Conservation (phyloP, 306 rosid species). For the Luffa acutangula region DNA sequence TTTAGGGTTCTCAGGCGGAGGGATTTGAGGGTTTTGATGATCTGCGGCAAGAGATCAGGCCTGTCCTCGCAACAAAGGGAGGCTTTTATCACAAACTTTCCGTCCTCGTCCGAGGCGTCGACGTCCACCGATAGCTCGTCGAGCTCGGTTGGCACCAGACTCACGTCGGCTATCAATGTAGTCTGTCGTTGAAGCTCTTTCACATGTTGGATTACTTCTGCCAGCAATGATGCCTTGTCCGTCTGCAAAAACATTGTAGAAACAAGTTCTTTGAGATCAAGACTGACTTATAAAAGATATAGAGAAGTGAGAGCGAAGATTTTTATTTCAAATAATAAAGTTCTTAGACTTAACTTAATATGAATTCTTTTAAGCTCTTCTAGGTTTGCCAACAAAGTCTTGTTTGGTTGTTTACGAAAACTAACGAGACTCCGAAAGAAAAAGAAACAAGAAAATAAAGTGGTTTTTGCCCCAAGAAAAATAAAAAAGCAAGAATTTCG, state of each 20-base stretch:
- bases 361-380: not conserved
- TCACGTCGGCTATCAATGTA: conserved; percentile 55
- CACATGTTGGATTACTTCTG: conserved; percentile 83
- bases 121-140: conserved; percentile 73
- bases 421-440: not conserved
- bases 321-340: not conserved
- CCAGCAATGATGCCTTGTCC: conserved; percentile 79
- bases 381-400: not conserved
- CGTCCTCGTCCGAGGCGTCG: conserved; percentile 56
- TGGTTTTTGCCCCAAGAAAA: too few relatives aligned
- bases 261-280: not conserved
- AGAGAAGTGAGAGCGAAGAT: not conserved
- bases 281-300: too few relatives aligned
- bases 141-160: conserved; percentile 59
- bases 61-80: conserved; percentile 85
- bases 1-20: conserved; percentile 55
- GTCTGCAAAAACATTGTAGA: conserved; percentile 28
- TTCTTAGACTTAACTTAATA: not conserved
- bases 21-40: conserved; percentile 57
- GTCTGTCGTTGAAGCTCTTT: conserved; percentile 81
- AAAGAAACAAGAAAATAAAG: too few relatives aligned
- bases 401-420: not conserved
- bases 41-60: conserved; percentile 71
- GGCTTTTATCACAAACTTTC: conserved; percentile 64
- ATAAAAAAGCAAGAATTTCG: too few relatives aligned